A percentile compares a stretch with the other conserved stretches of the same genome.
Evolutionary conservation across 441 rosid species (phyloP).

Genomic region (Metrosideros polymorpha): DNA sequence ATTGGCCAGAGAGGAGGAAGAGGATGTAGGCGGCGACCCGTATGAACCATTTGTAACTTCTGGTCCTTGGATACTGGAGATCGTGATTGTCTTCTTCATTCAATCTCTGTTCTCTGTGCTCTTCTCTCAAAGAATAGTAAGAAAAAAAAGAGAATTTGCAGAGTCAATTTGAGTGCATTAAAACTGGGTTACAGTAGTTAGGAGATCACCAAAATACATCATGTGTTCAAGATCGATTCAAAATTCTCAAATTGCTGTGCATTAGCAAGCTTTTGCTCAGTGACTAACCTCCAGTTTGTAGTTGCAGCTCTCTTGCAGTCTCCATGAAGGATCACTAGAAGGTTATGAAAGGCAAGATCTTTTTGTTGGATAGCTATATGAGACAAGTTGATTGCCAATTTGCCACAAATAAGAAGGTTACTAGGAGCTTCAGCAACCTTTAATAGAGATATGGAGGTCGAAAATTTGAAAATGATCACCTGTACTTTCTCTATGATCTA

Average conservation of each 20-base stretch:
- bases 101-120: slow-evolving; percentile 1
- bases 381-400: neutral
- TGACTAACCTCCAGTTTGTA: neutral
- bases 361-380: neutral
- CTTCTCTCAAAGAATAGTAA: slow-evolving; percentile 1
- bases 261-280: neutral
- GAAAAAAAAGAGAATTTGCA: neutral
- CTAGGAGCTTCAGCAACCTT: neutral
- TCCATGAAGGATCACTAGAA: neutral
- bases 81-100: neutral
- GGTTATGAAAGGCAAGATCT: neutral
- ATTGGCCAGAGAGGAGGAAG: slow-evolving; percentile 40
- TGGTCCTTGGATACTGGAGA: slow-evolving; percentile 8
- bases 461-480: neutral
- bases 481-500: neutral
- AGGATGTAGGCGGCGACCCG: slow-evolving; percentile 20
- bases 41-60: slow-evolving; percentile 36
- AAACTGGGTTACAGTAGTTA: neutral
- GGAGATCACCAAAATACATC: neutral
- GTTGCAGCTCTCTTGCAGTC: neutral
- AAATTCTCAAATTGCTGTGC: neutral
- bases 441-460: neutral
- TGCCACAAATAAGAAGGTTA: neutral
- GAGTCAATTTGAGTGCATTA: neutral
- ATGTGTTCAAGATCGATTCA: neutral